Base-by-base conservation (phyloP, 1,284 basidiomycete species). In the Ganoderma sinense region DNA sequence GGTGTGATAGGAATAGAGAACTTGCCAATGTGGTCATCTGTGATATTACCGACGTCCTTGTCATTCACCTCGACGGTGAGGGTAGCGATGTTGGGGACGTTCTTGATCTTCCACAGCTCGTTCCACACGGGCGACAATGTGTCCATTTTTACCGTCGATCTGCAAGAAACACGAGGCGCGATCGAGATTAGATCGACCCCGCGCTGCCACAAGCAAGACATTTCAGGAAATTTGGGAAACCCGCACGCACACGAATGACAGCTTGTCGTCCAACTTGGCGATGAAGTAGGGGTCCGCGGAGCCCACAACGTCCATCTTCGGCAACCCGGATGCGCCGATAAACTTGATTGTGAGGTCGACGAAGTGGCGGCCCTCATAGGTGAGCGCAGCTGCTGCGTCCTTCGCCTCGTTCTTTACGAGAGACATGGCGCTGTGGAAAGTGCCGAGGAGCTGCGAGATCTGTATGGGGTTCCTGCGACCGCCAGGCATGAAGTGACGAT, bases 91-190 rank as follows among this genome's bases (percentile, higher is more conserved):
- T 79, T 78, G 0, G 92, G 92, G 2, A 94, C 92, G 75, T 91
- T 92, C 80, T 88, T 90, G 72, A 93, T 80, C 51, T 82, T 81
- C 92, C 92, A 94, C 26, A 84, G 72, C 75, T 93, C 92, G 74
- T 94, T 91, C 92, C 92, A 94, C 31, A 91, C 89, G 0, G 92
- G 92, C 0, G 81, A 76, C 23, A 89, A 79, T 6, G 88, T 90
- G 65, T 88, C 83, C 23, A 80, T 71, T 73, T 90, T 84, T 14
- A 93, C 89, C 0, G 89, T 87, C 0, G 92, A 94, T 62, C 92
- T 94, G 67, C 26, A 64, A 29, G 2, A 18, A 29, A 39, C 23
- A 26, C 31, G n/a, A 1, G 56, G 20, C 33, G 2, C n/a, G 11
- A 41, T 31, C 45, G 36, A 36, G 41, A 53, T 29, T 59, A 59